Evolutionary conservation across 768 basidiomycete species (phyloP).

Genomic region (Lactifluus hygrophoroides): DNA sequence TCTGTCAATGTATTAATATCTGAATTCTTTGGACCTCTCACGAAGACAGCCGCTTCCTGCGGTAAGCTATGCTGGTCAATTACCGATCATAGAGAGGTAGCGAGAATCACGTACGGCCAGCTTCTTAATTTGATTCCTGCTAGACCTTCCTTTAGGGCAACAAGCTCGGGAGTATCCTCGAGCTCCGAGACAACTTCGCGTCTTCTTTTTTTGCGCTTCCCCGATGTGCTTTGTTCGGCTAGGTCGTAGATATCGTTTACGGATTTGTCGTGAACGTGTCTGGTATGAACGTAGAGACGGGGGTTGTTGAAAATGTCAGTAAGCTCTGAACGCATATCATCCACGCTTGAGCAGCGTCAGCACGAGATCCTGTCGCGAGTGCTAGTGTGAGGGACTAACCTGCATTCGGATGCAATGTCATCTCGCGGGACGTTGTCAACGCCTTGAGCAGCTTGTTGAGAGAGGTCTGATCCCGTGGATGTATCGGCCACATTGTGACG

Average conservation of each 20-base stretch:
- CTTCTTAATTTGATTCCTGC: constrained; percentile 44
- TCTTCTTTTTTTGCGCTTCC: constrained; percentile 34
- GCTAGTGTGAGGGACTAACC: constrained; percentile 22
- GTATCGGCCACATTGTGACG: background rate
- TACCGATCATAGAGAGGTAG: constrained; percentile 1
- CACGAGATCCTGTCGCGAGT: background rate
- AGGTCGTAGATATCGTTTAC: constrained; percentile 32
- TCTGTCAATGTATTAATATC: constrained; percentile 53
- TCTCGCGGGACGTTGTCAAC: background rate
- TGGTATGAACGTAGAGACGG: constrained; percentile 46
- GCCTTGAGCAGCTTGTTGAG: constrained; percentile 4
- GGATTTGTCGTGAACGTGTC: constrained; percentile 42
- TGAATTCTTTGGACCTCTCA: constrained; percentile 53
- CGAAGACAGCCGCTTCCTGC: constrained; percentile 48
- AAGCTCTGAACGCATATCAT: constrained; percentile 40
- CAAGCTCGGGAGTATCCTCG: constrained; percentile 39
- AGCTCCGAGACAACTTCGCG: constrained; percentile 29
- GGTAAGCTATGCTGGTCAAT: constrained; percentile 33
- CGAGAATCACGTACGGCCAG: constrained; percentile 48
- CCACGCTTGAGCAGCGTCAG: constrained; percentile 34
- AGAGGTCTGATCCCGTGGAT: background rate
- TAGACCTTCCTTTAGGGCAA: constrained; percentile 41
- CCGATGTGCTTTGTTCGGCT: constrained; percentile 25
- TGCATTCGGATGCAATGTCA: constrained; percentile 29
- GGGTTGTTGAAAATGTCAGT: constrained; percentile 47